Conservation (phyloP, 2,329 filamentous ascomycete genomes). For the Colletotrichum paranaense region DNA sequence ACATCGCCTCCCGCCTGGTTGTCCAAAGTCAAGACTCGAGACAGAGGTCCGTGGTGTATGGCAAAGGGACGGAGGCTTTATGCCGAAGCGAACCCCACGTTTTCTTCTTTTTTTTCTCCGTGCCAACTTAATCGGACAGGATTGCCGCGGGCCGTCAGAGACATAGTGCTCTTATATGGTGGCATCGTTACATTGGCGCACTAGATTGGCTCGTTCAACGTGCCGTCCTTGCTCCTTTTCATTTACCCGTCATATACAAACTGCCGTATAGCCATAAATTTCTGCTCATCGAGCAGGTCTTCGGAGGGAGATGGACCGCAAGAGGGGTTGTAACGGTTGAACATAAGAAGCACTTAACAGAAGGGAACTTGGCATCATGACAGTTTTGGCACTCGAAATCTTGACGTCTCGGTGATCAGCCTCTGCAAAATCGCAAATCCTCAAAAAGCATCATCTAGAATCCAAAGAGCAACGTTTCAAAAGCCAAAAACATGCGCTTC, state of each 20-base stretch:
- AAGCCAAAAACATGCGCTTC: slow-evolving; percentile 21
- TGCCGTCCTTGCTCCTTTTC: background rate
- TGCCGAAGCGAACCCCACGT: slow-evolving; percentile 9
- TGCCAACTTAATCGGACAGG: background rate
- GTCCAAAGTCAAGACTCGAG: background rate
- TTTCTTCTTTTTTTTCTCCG: background rate
- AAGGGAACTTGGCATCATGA: background rate
- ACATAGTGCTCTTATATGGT: slow-evolving; percentile 15
- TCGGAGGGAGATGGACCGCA: slow-evolving; percentile 6
- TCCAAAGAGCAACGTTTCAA: background rate
- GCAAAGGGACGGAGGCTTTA: background rate
- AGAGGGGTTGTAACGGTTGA: background rate
- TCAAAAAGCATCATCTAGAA: background rate
- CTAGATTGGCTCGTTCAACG: background rate
- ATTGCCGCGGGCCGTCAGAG: slow-evolving; percentile 12
- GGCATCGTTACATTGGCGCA: background rate
- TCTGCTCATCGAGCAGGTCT: background rate
- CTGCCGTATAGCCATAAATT: background rate
- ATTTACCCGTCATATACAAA: slow-evolving; percentile 15
- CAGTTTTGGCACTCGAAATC: too few species aligned
- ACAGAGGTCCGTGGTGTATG: background rate
- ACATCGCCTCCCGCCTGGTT: background rate
- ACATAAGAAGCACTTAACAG: background rate
- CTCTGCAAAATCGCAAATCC: background rate
- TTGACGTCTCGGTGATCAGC: too few species aligned